These are phyloP conservation scores for Populus ilicifolia DNA, from an alignment of 345 rosid species.

Conservation along the genomic window DNA sequence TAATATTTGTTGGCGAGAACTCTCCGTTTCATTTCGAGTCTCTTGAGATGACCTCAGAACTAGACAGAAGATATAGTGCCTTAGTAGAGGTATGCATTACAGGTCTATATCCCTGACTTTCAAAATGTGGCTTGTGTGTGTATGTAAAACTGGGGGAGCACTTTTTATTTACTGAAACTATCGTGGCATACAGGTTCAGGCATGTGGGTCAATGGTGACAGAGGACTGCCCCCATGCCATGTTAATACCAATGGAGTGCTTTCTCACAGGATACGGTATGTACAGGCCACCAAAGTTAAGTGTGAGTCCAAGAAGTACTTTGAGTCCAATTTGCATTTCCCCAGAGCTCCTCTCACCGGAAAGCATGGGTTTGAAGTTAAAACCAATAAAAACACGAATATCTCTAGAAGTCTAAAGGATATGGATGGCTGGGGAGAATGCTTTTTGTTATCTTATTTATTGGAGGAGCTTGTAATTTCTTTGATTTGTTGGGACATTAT, in stretches of 20 bases:
- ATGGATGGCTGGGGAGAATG: background rate
- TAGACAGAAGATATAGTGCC: slow-evolving; percentile 80
- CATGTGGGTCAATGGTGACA: slow-evolving; percentile 90
- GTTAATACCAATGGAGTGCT: slow-evolving; percentile 90
- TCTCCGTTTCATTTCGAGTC: slow-evolving; percentile 87
- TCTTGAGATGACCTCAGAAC: slow-evolving; percentile 71
- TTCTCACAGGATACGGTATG: slow-evolving; percentile 74
- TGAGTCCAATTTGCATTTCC: slow-evolving; percentile 74
- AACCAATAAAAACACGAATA: slow-evolving; percentile 79
- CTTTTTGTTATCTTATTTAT: slow-evolving; percentile 20
- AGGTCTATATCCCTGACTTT: background rate
- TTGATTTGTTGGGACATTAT: slow-evolving; percentile 5
- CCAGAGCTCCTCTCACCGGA: slow-evolving; percentile 96
- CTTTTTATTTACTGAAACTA: background rate
- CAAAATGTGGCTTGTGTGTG: background rate
- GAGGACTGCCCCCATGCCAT: slow-evolving; percentile 99
- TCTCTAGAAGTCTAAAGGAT: slow-evolving; percentile 9
- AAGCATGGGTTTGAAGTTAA: slow-evolving; percentile 96
- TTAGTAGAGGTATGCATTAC: slow-evolving; percentile 67
- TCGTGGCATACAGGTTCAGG: slow-evolving; percentile 61
- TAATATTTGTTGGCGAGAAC: slow-evolving; percentile 80
- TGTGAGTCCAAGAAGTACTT: slow-evolving; percentile 85
- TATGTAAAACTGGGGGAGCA: background rate
- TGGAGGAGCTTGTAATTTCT: slow-evolving; percentile 16
- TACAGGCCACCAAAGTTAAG: slow-evolving; percentile 63